Evolutionary conservation across 495 filamentous ascomycete genomes (phyloP).

Genomic region (Talaromyces wortmannii): DNA sequence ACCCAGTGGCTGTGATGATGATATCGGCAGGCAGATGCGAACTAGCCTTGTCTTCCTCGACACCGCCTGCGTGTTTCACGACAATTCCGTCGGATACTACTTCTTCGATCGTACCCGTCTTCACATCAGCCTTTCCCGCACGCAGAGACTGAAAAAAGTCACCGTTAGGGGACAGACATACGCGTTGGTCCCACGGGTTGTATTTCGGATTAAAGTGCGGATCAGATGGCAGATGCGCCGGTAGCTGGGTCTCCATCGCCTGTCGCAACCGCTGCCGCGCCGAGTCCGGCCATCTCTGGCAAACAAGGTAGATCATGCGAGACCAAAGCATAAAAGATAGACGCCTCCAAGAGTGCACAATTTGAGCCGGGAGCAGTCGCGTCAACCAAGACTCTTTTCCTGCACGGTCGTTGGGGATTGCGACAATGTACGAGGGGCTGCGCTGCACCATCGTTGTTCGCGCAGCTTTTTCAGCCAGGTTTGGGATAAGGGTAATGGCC

Average conservation of each 20-base stretch:
- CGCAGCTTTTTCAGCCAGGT: slow-evolving; percentile 32
- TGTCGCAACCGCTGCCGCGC: slow-evolving; percentile 36
- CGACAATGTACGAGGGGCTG: slow-evolving; percentile 52
- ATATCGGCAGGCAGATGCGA: slow-evolving; percentile 51
- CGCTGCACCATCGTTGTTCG: slow-evolving; percentile 50
- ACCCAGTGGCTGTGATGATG: slow-evolving; percentile 69
- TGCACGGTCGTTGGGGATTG: slow-evolving; percentile 24
- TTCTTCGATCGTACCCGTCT: slow-evolving; percentile 54
- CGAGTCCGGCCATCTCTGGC: slow-evolving; percentile 46
- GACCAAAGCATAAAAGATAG: slow-evolving; percentile 35
- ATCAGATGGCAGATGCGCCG: slow-evolving; percentile 44
- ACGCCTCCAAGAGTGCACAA: slow-evolving; percentile 28
- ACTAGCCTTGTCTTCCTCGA: slow-evolving; percentile 9
- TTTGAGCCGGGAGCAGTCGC: slow-evolving; percentile 29
- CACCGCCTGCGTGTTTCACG: slow-evolving; percentile 50
- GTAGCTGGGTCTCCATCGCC: slow-evolving; percentile 42
- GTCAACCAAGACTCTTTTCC: slow-evolving; percentile 18
- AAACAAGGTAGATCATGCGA: slow-evolving; percentile 45
- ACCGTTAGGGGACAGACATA: slow-evolving; percentile 62
- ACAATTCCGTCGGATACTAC: slow-evolving; percentile 48
- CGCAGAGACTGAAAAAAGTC: slow-evolving; percentile 64
- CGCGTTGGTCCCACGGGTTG: slow-evolving; percentile 64
- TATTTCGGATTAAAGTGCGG: slow-evolving; percentile 68
- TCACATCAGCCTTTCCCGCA: slow-evolving; percentile 47
- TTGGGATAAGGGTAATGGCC: slow-evolving; percentile 45